Evolutionary conservation across 306 rosid species (phyloP), one percentile per base, ranked within the genome.

Genomic region (Castanea mollissima): DNA sequence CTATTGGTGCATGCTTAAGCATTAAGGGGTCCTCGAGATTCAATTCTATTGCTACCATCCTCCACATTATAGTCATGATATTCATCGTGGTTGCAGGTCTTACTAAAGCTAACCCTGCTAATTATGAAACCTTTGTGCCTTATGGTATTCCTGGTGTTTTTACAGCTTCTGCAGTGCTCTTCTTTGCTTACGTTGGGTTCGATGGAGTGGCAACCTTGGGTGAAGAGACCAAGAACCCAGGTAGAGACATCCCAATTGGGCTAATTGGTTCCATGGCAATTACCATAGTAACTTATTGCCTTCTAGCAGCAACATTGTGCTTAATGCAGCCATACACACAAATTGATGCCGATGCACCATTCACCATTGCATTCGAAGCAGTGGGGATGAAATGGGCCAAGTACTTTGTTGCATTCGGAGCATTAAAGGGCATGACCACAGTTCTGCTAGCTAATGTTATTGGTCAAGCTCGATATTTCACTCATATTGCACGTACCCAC

Each of bases 401-500:
- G 70, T 84, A 76, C 82, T 76, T 84, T 35, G 84, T 76, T 58
- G 86, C 83, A 0, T 14, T 83, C 0, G 81, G 86, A 54, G 86
- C 86, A 19, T 65, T 79, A 5, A 79, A 79, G 55, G 80, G 80
- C 74, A 83, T 79, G 83, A 72, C 78, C 25, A 76, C 84, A 0
- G 77, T 76, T 51, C 41, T 84, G 18, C 79, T 84, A 1, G 84
- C 82, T 2, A 84, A 73, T 29, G 58, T 80, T 38, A 49, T 84
- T 1, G 72, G 73, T 2, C 84, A 84, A 74, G 79, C 87, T 25
- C 76, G 86, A 7, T 84, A 84, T 55, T 80, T 84, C 76, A 80
- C 84, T 57, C 87, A 84, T 58, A 84, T 84, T 18, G 84, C 82
- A 1, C 34, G 82, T 10, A 76, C 84, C 8, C 87, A 73, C 73